phyloP scores from a whole-genome alignment of 2,329 filamentous ascomycete species.

The Orbilia quercus region DNA sequence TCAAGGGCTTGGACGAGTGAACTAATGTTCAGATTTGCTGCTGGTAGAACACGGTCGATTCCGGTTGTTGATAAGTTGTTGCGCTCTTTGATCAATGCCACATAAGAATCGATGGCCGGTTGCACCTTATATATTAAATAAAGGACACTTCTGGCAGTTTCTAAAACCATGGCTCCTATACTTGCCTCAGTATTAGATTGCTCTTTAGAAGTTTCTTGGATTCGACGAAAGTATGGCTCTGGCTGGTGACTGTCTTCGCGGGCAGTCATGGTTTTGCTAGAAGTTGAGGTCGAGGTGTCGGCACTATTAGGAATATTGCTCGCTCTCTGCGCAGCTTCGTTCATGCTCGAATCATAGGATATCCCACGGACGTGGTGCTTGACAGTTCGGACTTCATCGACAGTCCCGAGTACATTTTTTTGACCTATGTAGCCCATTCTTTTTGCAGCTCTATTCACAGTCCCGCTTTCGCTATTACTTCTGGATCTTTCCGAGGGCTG shows the following conservation, averaged over 20 bases:
- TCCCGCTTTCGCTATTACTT: slow-evolving; percentile 52
- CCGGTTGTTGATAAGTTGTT: slow-evolving; percentile 57
- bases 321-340: slow-evolving; percentile 51
- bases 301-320: slow-evolving; percentile 41
- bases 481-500: slow-evolving; percentile 34
- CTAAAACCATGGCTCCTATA: slow-evolving; percentile 55
- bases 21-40: slow-evolving; percentile 59
- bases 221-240: slow-evolving; percentile 58
- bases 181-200: slow-evolving; percentile 47
- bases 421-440: slow-evolving; percentile 54
- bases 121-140: slow-evolving; percentile 60
- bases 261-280: slow-evolving; percentile 7
- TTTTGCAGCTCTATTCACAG: slow-evolving; percentile 50
- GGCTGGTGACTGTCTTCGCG: slow-evolving; percentile 45
- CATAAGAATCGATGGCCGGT: slow-evolving; percentile 59
- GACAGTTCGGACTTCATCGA: slow-evolving; percentile 48
- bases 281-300: slow-evolving; percentile 21
- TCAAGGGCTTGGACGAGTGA: slow-evolving; percentile 59
- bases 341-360: slow-evolving; percentile 54
- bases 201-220: slow-evolving; percentile 41
- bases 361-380: slow-evolving; percentile 54
- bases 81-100: slow-evolving; percentile 58
- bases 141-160: slow-evolving; percentile 59
- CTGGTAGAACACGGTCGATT: slow-evolving; percentile 59
- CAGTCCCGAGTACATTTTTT: slow-evolving; percentile 44